Evolutionary conservation across 257 asterid species (phyloP).

Genomic region (Coffea canephora): DNA sequence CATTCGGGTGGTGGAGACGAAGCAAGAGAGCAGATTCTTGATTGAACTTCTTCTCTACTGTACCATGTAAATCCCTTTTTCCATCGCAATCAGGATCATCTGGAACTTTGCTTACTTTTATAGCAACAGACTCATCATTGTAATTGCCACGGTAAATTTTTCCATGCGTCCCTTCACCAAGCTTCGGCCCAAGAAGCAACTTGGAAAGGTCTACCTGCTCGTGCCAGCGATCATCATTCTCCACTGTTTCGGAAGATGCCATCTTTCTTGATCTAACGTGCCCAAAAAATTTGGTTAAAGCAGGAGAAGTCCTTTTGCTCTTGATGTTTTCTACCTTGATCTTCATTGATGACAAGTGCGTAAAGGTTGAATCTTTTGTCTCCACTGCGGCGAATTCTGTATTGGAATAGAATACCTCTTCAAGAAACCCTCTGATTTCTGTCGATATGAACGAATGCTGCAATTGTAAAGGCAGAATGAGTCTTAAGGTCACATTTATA

Average conservation of each 20-base stretch:
- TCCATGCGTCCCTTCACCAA: slow-evolving; percentile 85
- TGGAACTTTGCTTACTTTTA: slow-evolving; percentile 61
- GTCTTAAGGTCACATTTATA: too few relatives aligned
- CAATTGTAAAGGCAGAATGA: too few relatives aligned
- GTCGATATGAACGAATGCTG: too few relatives aligned
- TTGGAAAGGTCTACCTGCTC: slow-evolving; percentile 72
- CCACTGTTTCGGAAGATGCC: slow-evolving; percentile 32
- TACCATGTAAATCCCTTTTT: slow-evolving; percentile 29
- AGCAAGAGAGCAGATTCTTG: slow-evolving; percentile 58
- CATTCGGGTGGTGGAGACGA: slow-evolving; percentile 62
- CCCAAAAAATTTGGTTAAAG: slow-evolving; percentile 55
- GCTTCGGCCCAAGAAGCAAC: slow-evolving; percentile 67
- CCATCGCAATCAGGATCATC: slow-evolving; percentile 46
- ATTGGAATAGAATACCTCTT: too few relatives aligned
- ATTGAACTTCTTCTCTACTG: slow-evolving; percentile 59
- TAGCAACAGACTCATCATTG: slow-evolving; percentile 80
- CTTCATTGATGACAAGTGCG: neutral
- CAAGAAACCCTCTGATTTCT: too few relatives aligned
- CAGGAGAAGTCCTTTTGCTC: neutral
- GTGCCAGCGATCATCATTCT: slow-evolving; percentile 44
- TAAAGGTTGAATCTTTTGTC: too few relatives aligned
- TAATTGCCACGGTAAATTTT: slow-evolving; percentile 78
- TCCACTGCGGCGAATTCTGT: too few relatives aligned
- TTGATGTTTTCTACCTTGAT: neutral
- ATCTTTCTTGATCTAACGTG: slow-evolving; percentile 64